Evolutionary conservation across 2,329 filamentous ascomycete species (phyloP).

Genomic region (Trichoderma guizhouense): DNA sequence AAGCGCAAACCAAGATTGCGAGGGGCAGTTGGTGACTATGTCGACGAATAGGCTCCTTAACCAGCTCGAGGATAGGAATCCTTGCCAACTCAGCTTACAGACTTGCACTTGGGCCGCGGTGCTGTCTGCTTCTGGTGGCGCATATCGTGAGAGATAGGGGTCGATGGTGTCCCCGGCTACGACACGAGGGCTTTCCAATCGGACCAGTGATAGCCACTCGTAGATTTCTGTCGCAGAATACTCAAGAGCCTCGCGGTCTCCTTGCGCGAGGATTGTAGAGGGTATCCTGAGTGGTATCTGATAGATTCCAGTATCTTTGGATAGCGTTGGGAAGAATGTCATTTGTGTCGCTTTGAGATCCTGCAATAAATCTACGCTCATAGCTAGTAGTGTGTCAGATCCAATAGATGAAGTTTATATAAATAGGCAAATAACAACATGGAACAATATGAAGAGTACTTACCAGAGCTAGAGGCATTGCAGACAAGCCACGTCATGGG

Average conservation of each 20-base stretch:
- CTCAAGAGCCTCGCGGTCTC: conserved; percentile 52
- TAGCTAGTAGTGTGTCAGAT: conserved; percentile 33
- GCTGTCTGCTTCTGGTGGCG: conserved; percentile 44
- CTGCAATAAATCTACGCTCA: conserved; percentile 48
- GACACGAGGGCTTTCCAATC: conserved; percentile 64
- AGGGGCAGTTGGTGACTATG: conserved; percentile 41
- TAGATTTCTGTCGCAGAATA: conserved; percentile 62
- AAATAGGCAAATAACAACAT: not conserved
- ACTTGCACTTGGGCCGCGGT: conserved; percentile 31
- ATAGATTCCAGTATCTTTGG: conserved; percentile 21
- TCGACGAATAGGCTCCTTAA: conserved; percentile 46
- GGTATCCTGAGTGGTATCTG: conserved; percentile 28
- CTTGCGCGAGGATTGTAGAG: conserved; percentile 29
- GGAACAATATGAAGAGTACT: not conserved
- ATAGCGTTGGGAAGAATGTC: conserved; percentile 32
- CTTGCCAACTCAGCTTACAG: conserved; percentile 57
- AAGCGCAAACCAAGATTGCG: conserved; percentile 53
- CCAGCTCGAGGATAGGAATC: conserved; percentile 55
- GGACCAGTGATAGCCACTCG: conserved; percentile 72
- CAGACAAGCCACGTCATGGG: conserved; percentile 76
- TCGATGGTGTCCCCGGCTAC: conserved; percentile 57
- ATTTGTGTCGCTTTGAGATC: conserved; percentile 43
- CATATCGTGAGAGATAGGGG: conserved; percentile 66
- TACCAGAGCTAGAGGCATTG: conserved; percentile 46
- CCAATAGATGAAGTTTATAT: not conserved